Base-by-base conservation (phyloP, 2,329 filamentous ascomycete genomes). In the Fusarium sp. region DNA sequence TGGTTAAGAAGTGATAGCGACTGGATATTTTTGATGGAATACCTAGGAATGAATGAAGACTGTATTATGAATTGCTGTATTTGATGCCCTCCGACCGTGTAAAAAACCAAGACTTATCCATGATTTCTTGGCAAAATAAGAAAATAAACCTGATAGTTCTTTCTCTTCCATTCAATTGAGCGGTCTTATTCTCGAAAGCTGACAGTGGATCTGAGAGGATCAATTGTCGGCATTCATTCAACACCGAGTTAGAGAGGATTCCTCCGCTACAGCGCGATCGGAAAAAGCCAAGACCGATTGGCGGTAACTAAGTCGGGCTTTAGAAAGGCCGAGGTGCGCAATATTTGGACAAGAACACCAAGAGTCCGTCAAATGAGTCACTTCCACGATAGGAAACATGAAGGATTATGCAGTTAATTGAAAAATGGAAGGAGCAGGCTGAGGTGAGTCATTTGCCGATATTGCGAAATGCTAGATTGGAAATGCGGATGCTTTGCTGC, bases 321-420 rank as follows among this genome's bases (percentile, higher is more conserved):
- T 34, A n/a, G 10, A 34, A 23, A 48, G 42, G 31, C 62, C 61
- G 62, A 65, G 21, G 30, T 65, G 34, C 53, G 62, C 19, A 46
- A 12, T 46, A 31, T 48, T 21, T 10, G 30, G 26, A 13, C 13
- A 10, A 26, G 2, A 48, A 18, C 23, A 18, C n/a, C 6, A 25
- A 10, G 23, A 2, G 19, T 19, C 18, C 5, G 10, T 19, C 18
- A 10, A 41, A 19, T 65, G 61, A 65, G 53, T 65, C 61, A 65
- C 37, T 45, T 19, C 6, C 5, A 14, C 28, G 28, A 30, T 14
- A 30, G 4, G 7, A 41, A 12, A 11, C 9, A 39, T 6, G 30
- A 52, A 41, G 13, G 21, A 43, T 39, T 8, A 28, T 55, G 16
- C 19, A 23, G 7, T 11, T 25, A 21, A 16, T 6, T 9, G 8